Evolutionary conservation across 2,329 filamentous ascomycete genomes (phyloP).

Genomic region (Sclerotinia subarctica): DNA sequence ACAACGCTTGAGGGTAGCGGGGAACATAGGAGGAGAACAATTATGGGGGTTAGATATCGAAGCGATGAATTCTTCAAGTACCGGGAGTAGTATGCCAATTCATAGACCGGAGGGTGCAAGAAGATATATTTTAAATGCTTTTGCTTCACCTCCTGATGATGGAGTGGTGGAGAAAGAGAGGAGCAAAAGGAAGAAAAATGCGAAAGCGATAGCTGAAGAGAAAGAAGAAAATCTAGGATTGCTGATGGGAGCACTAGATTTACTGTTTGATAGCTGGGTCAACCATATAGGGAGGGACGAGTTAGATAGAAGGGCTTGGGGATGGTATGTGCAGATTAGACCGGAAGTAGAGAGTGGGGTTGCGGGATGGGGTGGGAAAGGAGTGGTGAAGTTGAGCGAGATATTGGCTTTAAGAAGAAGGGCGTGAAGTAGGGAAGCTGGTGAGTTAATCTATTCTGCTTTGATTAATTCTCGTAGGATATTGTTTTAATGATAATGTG

Average conservation of each 20-base stretch:
- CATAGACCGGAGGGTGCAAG: slow-evolving; percentile 69
- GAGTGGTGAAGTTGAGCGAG: slow-evolving; percentile 60
- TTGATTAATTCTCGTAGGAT: not conserved
- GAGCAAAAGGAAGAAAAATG: slow-evolving; percentile 51
- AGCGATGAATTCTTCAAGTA: slow-evolving; percentile 40
- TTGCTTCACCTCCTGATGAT: slow-evolving; percentile 44
- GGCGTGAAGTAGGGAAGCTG: slow-evolving; percentile 21
- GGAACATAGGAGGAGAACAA: slow-evolving; percentile 47
- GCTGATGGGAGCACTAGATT: slow-evolving; percentile 66
- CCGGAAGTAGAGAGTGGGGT: slow-evolving; percentile 72
- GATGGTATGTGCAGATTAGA: slow-evolving; percentile 74
- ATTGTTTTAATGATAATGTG: not conserved
- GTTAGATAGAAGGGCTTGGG: slow-evolving; percentile 73
- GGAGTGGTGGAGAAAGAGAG: slow-evolving; percentile 28
- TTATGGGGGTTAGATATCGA: slow-evolving; percentile 60
- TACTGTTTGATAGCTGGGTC: slow-evolving; percentile 73
- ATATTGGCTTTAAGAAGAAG: slow-evolving; percentile 60
- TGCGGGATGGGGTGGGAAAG: slow-evolving; percentile 82
- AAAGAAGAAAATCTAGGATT: slow-evolving; percentile 67
- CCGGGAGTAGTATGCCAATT: slow-evolving; percentile 60
- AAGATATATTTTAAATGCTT: slow-evolving; percentile 57
- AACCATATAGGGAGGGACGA: slow-evolving; percentile 60
- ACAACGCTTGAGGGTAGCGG: slow-evolving; percentile 47
- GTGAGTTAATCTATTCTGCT: slow-evolving; percentile 3
- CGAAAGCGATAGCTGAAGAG: slow-evolving; percentile 52